These are phyloP conservation scores for Kickxella alabastrina DNA, from an alignment of 192 early-diverging fungal genomes.

Conservation along the genomic window DNA sequence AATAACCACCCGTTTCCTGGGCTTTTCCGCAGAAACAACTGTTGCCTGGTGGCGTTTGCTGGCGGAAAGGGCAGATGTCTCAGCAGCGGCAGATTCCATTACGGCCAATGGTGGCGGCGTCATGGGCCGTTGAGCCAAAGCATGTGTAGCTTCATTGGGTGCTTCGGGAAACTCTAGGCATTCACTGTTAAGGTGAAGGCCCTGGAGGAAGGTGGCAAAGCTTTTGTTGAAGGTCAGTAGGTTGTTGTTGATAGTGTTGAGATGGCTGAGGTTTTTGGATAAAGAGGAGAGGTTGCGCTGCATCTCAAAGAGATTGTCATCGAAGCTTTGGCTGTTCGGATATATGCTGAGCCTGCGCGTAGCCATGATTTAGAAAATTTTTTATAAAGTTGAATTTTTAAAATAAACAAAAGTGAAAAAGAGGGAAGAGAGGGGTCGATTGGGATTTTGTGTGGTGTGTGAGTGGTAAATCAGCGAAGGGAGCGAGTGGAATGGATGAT, in stretches of 20 bases:
- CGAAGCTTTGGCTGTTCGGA: conserved; percentile 43
- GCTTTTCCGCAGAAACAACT: neutral
- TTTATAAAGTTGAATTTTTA: neutral
- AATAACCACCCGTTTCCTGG: conserved; percentile 41
- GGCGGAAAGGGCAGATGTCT: too few relatives aligned
- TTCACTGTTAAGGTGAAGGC: conserved; percentile 46
- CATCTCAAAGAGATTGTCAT: conserved; percentile 41
- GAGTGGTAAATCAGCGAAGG: too few relatives aligned
- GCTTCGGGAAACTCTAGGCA: conserved; percentile 41
- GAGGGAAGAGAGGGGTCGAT: too few relatives aligned
- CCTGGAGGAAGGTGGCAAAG: conserved; percentile 46
- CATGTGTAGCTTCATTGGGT: conserved; percentile 31
- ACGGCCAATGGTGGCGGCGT: conserved; percentile 14
- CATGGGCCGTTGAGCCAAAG: conserved; percentile 22
- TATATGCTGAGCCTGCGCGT: conserved; percentile 47
- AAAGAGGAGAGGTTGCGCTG: conserved; percentile 38
- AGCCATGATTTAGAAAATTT: conserved; percentile 16
- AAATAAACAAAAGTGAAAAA: too few relatives aligned
- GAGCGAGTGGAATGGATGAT: too few relatives aligned
- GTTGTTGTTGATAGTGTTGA: conserved; percentile 40
- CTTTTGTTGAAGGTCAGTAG: conserved; percentile 46
- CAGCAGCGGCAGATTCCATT: too few relatives aligned
- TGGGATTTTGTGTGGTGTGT: too few relatives aligned
- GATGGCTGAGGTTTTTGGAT: conserved; percentile 32
- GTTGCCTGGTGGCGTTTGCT: neutral